Conservation (phyloP, 805 yeast species). For the Cyberlindnera euphorbiiphila region DNA sequence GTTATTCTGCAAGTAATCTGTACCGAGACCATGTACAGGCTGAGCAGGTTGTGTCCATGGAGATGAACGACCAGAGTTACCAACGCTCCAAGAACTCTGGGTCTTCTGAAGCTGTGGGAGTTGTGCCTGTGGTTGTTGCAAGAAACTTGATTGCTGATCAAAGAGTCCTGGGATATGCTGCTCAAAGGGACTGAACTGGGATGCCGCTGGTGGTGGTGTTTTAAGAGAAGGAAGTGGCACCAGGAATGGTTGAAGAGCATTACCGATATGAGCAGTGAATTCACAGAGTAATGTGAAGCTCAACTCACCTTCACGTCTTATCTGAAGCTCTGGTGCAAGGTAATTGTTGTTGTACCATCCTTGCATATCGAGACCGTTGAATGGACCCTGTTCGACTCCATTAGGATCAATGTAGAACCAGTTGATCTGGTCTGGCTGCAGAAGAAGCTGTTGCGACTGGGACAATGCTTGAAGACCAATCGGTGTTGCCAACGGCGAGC, state of each 20-base stretch:
- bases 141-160: slow-evolving; percentile 9
- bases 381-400: slow-evolving; percentile 79
- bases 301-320: slow-evolving; percentile 57
- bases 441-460: slow-evolving; percentile 13
- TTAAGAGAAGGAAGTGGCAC: slow-evolving; percentile 41
- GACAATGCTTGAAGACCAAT: slow-evolving; percentile 9
- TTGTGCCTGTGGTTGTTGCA: slow-evolving; percentile 13
- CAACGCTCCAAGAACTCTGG: slow-evolving; percentile 16
- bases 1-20: slow-evolving; percentile 7
- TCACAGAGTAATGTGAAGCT: slow-evolving; percentile 48
- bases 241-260: slow-evolving; percentile 66
- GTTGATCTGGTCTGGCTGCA: slow-evolving; percentile 41
- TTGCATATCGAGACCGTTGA: slow-evolving; percentile 70
- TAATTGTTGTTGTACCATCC: slow-evolving; percentile 67
- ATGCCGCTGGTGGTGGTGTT: slow-evolving; percentile 2
- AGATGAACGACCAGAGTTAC: slow-evolving; percentile 19
- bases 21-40: slow-evolving; percentile 4
- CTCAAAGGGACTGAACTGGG: slow-evolving; percentile 9
- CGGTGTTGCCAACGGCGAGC: slow-evolving; percentile 12
- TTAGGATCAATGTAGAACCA: slow-evolving; percentile 76
- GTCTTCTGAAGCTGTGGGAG: slow-evolving; percentile 16
- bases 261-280: slow-evolving; percentile 44
- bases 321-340: slow-evolving; percentile 47
- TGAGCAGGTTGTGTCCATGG: slow-evolving; percentile 21
- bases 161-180: slow-evolving; percentile 10